phyloP scores from a whole-genome alignment of 2,329 filamentous ascomycete genomes.

The Talaromyces sp. region DNA sequence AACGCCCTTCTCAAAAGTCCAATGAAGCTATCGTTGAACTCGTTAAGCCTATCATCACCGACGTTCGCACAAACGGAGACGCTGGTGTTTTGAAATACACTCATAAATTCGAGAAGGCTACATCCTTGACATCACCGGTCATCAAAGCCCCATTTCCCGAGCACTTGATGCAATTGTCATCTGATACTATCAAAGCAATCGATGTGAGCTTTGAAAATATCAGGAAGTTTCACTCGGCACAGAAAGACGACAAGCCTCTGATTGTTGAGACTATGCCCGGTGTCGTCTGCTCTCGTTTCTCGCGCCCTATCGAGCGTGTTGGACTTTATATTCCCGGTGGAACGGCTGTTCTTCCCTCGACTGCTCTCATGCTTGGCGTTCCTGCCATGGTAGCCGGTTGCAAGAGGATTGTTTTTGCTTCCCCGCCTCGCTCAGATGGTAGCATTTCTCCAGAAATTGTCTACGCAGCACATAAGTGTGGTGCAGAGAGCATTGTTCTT shows the following conservation, averaged over 20 bases:
- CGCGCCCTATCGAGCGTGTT: constrained; percentile 88
- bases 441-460: constrained; percentile 95
- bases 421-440: constrained; percentile 83
- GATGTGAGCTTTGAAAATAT: constrained; percentile 95
- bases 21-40: constrained; percentile 92
- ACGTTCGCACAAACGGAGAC: constrained; percentile 79
- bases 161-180: constrained; percentile 76
- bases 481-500: constrained; percentile 91
- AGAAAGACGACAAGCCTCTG: constrained; percentile 77
- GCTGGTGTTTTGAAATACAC: constrained; percentile 87
- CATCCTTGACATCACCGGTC: constrained; percentile 82
- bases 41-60: constrained; percentile 85
- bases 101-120: constrained; percentile 97
- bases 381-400: constrained; percentile 97
- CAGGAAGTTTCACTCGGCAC: constrained; percentile 85
- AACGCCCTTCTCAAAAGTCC: constrained; percentile 88
- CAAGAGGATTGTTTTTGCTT: constrained; percentile 89
- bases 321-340: constrained; percentile 94
- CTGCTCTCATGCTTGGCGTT: constrained; percentile 95
- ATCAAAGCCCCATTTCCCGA: constrained; percentile 83
- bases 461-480: constrained; percentile 94
- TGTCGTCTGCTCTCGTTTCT: constrained; percentile 89
- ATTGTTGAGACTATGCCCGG: constrained; percentile 97
- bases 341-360: constrained; percentile 94
- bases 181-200: constrained; percentile 86